Evolutionary conservation across 805 yeast genomes (phyloP), one percentile per base, ranked within the genome.

Genomic region (Candida silvicultrix): DNA sequence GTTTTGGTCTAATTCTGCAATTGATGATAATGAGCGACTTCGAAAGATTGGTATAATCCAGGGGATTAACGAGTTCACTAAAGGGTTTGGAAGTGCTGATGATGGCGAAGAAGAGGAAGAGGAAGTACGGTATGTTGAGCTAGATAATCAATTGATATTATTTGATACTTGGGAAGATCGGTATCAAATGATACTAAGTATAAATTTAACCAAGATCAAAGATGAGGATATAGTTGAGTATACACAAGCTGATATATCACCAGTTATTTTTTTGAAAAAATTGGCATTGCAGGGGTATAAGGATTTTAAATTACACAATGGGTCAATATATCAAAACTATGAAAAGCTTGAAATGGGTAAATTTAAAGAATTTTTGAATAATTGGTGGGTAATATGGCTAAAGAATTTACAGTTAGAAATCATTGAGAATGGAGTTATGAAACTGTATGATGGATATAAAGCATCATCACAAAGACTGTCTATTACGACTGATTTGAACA

Each of bases 31-130:
- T 49, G 66, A 60, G 7, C 64, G 69, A 49, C 52, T 71, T 32
- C 53, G 69, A 23, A 63, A 62, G 20, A 60, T 74, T 18, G 77
- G 79, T 2, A 54, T 74, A 28, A 60, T 73, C 4, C 72, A 72
- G 44, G 78, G 75, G 1, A 47, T 56, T 34, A 38, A 42, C 28
- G 52, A 50, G 11, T 53, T 52, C 14, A 47, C 44, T 9, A 19
- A 35, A 18, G 55, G 46, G 11, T 49, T 42, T 4, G 46, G 28
- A 3, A 21, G 39, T 43, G 45, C 42, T 38, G 39, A 43, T 16
- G 28, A 40, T 7, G 57, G 56, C 9, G 47, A 58, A 43, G 14
- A 28, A 10, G 31, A 28, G 12, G 15, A 28, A 28, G 31, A 28
- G 12, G 14, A 10, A 10, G 31, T 28, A 28, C 31, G 31, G 12